Conservation (phyloP, 176 grass and related monocot species). For the Bonia amplexicaulis region DNA sequence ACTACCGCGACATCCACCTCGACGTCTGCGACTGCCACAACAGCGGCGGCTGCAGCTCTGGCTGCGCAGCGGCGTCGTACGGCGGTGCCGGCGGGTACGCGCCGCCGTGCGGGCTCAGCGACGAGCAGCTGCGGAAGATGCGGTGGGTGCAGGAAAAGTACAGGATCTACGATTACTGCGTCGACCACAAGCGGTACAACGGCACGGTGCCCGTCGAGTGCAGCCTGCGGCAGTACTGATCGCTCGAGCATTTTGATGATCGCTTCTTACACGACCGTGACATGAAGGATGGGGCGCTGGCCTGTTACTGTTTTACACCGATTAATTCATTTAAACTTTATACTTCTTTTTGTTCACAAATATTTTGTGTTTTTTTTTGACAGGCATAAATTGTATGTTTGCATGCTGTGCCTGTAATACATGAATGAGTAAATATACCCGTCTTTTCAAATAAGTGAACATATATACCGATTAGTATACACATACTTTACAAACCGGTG, state of each 20-base stretch:
- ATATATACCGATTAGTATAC: no score
- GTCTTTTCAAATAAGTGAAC: no score
- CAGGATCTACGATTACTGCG: conserved; percentile 70
- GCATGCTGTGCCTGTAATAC: no score
- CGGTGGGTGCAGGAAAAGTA: conserved; percentile 32
- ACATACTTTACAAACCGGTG: no score
- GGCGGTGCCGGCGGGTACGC: not conserved
- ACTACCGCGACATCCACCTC: conserved; percentile 35
- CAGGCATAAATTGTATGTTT: no score
- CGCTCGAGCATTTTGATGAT: not conserved
- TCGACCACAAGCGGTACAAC: conserved; percentile 34
- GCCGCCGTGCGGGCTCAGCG: not conserved
- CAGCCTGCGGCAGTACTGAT: conserved; percentile 23
- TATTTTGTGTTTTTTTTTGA: no score
- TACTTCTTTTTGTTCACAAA: no score
- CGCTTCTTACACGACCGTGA: no score
- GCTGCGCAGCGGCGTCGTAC: conserved; percentile 9
- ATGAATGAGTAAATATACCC: no score
- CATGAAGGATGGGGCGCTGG: no score
- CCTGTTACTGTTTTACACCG: no score
- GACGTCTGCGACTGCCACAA: conserved; percentile 36
- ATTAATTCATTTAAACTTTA: no score
- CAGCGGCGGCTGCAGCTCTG: not conserved
- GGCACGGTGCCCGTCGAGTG: conserved; percentile 44
- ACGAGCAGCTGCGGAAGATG: conserved; percentile 29